Conservation (phyloP, 148 eudicot species). For the Nepenthes gracilis region DNA sequence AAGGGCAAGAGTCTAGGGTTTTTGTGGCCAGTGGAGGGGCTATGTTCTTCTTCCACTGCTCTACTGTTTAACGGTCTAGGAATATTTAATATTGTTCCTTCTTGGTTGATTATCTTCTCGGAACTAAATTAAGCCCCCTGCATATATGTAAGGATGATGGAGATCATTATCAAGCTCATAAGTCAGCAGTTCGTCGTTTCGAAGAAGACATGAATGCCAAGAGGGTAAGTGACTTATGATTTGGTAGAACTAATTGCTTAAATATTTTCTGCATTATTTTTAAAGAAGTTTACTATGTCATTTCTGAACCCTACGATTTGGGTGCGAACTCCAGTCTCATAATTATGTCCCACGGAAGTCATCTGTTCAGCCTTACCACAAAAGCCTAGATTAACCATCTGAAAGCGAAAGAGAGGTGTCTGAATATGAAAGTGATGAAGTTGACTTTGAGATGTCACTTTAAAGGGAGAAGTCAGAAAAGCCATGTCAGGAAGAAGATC, state of each 20-base stretch:
- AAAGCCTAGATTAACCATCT: constrained; percentile 50
- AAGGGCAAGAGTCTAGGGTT: no score
- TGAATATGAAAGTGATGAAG: constrained; percentile 94
- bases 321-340: constrained; percentile 30
- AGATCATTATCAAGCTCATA: constrained; percentile 47
- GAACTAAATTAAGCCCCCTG: no score
- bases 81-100: no score
- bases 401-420: constrained; percentile 87
- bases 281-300: no score
- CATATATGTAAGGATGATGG: constrained; percentile 42
- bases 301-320: not conserved
- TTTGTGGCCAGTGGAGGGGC: no score
- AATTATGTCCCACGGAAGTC: constrained; percentile 58
- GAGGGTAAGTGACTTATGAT: constrained; percentile 27
- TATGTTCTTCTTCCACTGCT: no score
- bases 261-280: no score
- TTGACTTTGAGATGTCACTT: constrained; percentile 61
- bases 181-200: constrained; percentile 55
- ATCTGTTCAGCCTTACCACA: constrained; percentile 48
- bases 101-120: no score
- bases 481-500: constrained; percentile 55
- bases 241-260: no score
- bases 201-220: constrained; percentile 86
- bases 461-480: constrained; percentile 42
- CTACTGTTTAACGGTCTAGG: no score